Evolutionary conservation across 192 early-diverging fungal genomes (phyloP).

Genomic region (Phlyctochytrium planicorne): DNA sequence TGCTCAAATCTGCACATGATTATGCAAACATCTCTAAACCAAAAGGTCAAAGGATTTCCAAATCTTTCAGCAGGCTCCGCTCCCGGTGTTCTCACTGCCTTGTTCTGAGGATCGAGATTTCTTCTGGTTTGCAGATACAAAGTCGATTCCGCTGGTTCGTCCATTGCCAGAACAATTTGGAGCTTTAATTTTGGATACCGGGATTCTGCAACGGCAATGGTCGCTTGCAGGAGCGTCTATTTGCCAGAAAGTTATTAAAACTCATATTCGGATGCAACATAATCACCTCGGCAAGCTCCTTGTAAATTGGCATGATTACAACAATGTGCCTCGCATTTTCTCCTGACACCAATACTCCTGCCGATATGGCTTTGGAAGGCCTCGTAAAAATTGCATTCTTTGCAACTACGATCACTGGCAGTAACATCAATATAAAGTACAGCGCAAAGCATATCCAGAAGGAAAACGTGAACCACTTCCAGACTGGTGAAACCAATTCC

Average conservation of each 20-base stretch:
- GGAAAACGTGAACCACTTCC: neutral
- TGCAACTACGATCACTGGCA: constrained; percentile 13
- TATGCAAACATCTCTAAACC: constrained; percentile 32
- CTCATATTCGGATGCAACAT: neutral
- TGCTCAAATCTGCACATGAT: constrained; percentile 46
- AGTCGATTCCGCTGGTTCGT: constrained; percentile 15
- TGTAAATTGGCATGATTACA: constrained; percentile 24
- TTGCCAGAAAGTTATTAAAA: neutral
- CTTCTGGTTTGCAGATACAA: constrained; percentile 20
- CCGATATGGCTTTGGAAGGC: constrained; percentile 5
- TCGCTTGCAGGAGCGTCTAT: constrained; percentile 7
- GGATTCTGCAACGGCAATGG: constrained; percentile 16
- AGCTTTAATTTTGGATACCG: constrained; percentile 17
- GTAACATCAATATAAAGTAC: constrained; percentile 12
- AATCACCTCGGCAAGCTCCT: constrained; percentile 24
- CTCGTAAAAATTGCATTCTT: neutral
- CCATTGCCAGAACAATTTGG: constrained; percentile 20
- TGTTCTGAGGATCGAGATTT: constrained; percentile 15
- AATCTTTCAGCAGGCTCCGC: neutral
- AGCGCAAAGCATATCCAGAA: constrained; percentile 12
- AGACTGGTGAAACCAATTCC: no score
- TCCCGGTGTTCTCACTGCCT: neutral
- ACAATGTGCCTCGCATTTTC: constrained; percentile 15
- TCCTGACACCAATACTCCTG: neutral
- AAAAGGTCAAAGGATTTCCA: neutral